Evolutionary conservation across 805 yeast genomes (phyloP).

Genomic region (Tetrapisispora pingtungensis): DNA sequence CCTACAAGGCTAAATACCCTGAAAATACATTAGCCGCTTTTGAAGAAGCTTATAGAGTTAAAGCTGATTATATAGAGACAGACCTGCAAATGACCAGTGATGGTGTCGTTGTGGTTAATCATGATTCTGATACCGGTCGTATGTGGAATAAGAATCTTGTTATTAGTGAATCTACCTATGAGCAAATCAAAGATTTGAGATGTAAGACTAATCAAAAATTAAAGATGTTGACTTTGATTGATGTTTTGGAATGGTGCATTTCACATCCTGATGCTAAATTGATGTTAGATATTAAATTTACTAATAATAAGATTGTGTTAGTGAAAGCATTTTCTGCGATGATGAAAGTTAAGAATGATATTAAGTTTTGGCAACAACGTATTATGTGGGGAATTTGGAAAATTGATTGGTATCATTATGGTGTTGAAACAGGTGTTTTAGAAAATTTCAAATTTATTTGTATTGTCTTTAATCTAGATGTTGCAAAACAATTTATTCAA

Average conservation of each 20-base stretch:
- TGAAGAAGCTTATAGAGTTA: slow-evolving; percentile 38
- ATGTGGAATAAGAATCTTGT: slow-evolving; percentile 33
- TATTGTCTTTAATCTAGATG: slow-evolving; percentile 28
- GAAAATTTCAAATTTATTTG: slow-evolving; percentile 29
- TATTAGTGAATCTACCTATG: slow-evolving; percentile 31
- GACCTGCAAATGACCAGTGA: slow-evolving; percentile 48
- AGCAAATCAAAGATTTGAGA: slow-evolving; percentile 30
- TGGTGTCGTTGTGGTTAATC: slow-evolving; percentile 45
- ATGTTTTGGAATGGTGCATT: slow-evolving; percentile 33
- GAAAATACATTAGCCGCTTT: slow-evolving; percentile 41
- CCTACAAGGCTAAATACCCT: slow-evolving; percentile 30
- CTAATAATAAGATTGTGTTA: slow-evolving; percentile 36
- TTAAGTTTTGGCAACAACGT: slow-evolving; percentile 35
- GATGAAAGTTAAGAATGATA: slow-evolving; percentile 31
- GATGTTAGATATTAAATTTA: slow-evolving; percentile 45
- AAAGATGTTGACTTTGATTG: slow-evolving; percentile 34
- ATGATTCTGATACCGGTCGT: slow-evolving; percentile 42
- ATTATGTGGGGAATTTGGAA: slow-evolving; percentile 47
- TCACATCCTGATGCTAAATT: slow-evolving; percentile 28
- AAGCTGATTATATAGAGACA: slow-evolving; percentile 40
- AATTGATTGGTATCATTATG: slow-evolving; percentile 36
- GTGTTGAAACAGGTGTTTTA: slow-evolving; percentile 32
- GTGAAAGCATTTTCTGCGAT: slow-evolving; percentile 32
- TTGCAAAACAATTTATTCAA: slow-evolving; percentile 26
- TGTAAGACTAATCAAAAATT: slow-evolving; percentile 28